phyloP scores from a whole-genome alignment of 495 filamentous ascomycete genomes.

The Tuber melanosporum region DNA sequence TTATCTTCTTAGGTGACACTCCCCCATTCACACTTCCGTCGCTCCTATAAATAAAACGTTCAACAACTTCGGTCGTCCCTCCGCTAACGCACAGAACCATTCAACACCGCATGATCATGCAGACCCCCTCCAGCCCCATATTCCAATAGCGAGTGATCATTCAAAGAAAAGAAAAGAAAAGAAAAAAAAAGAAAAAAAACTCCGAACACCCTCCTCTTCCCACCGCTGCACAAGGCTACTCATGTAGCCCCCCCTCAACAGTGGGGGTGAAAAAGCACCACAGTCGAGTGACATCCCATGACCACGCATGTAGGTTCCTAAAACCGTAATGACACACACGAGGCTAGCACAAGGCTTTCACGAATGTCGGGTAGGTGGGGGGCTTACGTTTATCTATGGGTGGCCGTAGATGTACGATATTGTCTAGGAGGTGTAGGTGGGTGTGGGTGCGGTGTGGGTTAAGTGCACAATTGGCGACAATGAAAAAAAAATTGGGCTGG shows the following conservation, averaged over 20 bases:
- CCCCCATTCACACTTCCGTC: not conserved
- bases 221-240: not conserved
- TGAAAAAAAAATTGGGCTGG: not conserved
- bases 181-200: not conserved
- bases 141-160: not conserved
- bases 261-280: not conserved
- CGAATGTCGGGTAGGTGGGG: not conserved
- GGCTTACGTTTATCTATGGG: not conserved
- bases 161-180: not conserved
- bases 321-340: not conserved
- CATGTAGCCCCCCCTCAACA: not conserved
- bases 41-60: too few relatives aligned
- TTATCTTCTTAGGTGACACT: not conserved
- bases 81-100: not conserved
- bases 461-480: not conserved
- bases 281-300: not conserved
- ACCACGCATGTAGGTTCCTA: not conserved
- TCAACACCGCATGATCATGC: too few relatives aligned
- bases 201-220: too few relatives aligned
- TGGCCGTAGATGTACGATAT: not conserved
- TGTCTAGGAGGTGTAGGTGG: not conserved
- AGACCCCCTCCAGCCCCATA: not conserved
- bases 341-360: not conserved
- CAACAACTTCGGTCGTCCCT: not conserved
- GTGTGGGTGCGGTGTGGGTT: not conserved